phyloP scores from a whole-genome alignment of 2,329 filamentous ascomycete species.

The Hymenoscyphus albidus region DNA sequence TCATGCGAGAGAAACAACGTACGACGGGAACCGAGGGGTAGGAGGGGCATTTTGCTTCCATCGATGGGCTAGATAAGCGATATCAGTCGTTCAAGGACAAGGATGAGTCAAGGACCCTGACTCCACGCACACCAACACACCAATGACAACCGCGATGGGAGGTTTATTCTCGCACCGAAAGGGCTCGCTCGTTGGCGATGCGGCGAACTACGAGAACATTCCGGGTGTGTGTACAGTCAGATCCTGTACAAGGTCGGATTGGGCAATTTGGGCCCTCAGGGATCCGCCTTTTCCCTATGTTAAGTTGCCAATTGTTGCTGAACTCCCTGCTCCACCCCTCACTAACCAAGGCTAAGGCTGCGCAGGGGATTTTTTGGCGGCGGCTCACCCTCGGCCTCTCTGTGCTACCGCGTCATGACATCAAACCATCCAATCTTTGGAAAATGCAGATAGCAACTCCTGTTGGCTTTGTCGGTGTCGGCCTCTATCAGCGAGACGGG shows the following conservation, averaged over 20 bases:
- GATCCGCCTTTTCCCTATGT: constrained; percentile 2
- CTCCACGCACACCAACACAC: not conserved
- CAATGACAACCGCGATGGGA: not conserved
- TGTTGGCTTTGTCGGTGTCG: not conserved
- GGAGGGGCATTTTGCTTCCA: not conserved
- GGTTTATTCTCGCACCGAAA: constrained; percentile 2
- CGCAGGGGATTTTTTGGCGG: not conserved
- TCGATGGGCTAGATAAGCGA: constrained; percentile 2
- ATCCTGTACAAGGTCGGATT: not conserved
- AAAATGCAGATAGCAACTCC: not conserved
- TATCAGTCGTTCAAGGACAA: not conserved
- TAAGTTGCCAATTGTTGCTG: no score
- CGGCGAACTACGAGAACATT: constrained; percentile 3
- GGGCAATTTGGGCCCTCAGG: not conserved
- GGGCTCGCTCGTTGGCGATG: not conserved
- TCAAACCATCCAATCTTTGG: constrained; percentile 3
- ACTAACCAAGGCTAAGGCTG: not conserved
- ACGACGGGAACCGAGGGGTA: not conserved
- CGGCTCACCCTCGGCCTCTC: constrained; percentile 12
- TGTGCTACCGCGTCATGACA: constrained; percentile 10
- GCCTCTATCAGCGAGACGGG: not conserved
- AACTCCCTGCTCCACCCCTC: not conserved
- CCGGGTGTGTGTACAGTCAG: not conserved
- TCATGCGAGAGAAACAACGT: constrained; percentile 4
- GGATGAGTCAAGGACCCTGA: constrained; percentile 2